Evolutionary conservation across 768 basidiomycete genomes (phyloP).

Genomic region (Amanita rimosa): DNA sequence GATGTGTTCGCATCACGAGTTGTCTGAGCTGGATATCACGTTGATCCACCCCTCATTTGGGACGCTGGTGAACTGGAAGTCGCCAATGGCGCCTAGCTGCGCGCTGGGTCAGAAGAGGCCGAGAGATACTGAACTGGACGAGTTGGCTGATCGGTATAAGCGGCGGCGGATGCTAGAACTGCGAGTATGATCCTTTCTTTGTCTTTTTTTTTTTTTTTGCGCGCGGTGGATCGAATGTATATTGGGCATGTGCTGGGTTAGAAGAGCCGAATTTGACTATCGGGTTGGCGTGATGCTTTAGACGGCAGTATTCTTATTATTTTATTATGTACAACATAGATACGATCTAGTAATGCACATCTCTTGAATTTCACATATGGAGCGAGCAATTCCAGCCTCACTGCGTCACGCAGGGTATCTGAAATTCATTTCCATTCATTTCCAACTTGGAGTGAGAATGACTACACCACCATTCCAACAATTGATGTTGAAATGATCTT

Average conservation of each 20-base stretch:
- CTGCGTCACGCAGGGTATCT: too few species aligned
- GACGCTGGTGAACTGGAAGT: constrained; percentile 1
- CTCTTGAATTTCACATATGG: not conserved
- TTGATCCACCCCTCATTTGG: not conserved
- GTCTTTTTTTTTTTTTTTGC: too few species aligned
- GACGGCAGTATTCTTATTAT: constrained; percentile 1
- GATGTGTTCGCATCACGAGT: not conserved
- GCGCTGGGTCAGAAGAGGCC: constrained; percentile 1
- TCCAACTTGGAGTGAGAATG: too few species aligned
- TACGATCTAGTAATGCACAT: too few species aligned
- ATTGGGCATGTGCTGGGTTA: too few species aligned
- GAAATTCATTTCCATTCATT: too few species aligned
- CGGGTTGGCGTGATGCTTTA: not conserved
- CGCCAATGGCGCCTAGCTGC: not conserved
- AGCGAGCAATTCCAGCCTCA: too few species aligned
- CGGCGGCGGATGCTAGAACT: not conserved
- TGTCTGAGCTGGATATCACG: constrained; percentile 2
- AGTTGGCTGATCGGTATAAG: not conserved
- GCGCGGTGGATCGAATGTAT: too few species aligned
- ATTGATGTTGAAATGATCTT: too few species aligned
- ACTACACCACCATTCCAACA: too few species aligned
- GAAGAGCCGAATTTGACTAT: too few species aligned
- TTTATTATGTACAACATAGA: constrained; percentile 1
- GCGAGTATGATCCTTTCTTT: not conserved
- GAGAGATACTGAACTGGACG: constrained; percentile 1